These are phyloP conservation scores for Canariomyces notabilis DNA, from an alignment of 2,329 filamentous ascomycete genomes.

Conservation along the genomic window DNA sequence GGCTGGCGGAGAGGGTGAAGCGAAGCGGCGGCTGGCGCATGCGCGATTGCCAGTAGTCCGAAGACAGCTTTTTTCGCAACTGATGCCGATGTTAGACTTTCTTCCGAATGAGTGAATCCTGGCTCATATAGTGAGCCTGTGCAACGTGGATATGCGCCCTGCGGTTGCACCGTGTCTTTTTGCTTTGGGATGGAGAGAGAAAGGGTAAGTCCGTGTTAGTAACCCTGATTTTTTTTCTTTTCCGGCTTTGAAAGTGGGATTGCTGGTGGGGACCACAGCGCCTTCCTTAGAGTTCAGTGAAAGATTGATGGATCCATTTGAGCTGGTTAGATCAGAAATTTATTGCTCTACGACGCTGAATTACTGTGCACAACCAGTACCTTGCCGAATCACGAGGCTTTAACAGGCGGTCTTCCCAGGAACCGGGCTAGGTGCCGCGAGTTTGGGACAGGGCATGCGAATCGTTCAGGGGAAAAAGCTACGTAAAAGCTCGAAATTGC, in stretches of 20 bases:
- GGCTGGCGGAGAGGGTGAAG: constrained; percentile 12
- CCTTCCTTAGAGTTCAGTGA: no score
- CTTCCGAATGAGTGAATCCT: constrained; percentile 7
- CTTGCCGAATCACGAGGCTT: no score
- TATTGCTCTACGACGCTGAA: no score
- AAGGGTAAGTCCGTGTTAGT: constrained; percentile 2
- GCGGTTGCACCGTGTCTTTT: constrained; percentile 2
- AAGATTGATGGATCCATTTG: no score
- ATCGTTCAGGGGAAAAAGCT: no score
- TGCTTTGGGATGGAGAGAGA: background rate
- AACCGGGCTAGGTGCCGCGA: no score
- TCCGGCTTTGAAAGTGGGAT: background rate
- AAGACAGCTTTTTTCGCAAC: background rate
- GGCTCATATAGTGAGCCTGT: constrained; percentile 4
- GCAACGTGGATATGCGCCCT: constrained; percentile 7
- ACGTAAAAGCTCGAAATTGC: no score
- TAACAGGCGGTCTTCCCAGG: no score
- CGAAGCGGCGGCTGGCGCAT: constrained; percentile 2
- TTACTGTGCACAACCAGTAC: no score
- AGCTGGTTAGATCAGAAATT: no score
- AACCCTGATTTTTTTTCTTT: background rate
- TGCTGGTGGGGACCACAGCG: background rate
- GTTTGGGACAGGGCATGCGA: no score
- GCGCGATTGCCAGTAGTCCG: constrained; percentile 3
- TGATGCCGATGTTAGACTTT: background rate